Conservation (phyloP, 805 yeast genomes). For the Candida ipomoeae region DNA sequence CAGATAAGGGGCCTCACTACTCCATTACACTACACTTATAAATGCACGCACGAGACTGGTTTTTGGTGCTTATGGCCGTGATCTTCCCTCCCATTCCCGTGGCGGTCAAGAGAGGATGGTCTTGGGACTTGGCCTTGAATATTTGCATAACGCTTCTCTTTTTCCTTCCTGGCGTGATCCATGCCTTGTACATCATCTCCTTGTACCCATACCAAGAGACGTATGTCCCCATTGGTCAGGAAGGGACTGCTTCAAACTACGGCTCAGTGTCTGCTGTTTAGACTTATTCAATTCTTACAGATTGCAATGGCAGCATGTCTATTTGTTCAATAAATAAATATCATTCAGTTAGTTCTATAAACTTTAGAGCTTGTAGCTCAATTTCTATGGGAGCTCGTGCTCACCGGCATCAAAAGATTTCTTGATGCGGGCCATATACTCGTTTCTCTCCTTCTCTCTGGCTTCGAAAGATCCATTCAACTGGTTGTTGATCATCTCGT, state of each 20-base stretch:
- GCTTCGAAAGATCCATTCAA: slow-evolving; percentile 31
- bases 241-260: slow-evolving; percentile 3
- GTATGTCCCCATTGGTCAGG: slow-evolving; percentile 16
- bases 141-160: slow-evolving; percentile 68
- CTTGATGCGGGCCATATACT: slow-evolving; percentile 5
- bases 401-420: slow-evolving; percentile 3
- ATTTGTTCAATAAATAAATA: neutral
- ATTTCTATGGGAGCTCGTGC: slow-evolving; percentile 1
- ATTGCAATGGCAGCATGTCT: neutral
- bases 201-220: slow-evolving; percentile 52
- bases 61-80: slow-evolving; percentile 64
- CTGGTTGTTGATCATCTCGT: slow-evolving; percentile 38
- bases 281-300: neutral
- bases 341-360: neutral
- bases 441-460: slow-evolving; percentile 24
- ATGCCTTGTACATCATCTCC: slow-evolving; percentile 74
- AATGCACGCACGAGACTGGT: slow-evolving; percentile 52
- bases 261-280: slow-evolving; percentile 7
- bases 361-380: neutral
- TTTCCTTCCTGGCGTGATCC: slow-evolving; percentile 72
- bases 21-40: neutral
- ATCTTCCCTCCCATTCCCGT: slow-evolving; percentile 79
- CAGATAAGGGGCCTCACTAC: neutral
- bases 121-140: slow-evolving; percentile 67
- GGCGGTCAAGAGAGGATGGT: slow-evolving; percentile 60